Evolutionary conservation across 2,329 filamentous ascomycete species (phyloP).

Genomic region (Plectosphaerella cucumerina): DNA sequence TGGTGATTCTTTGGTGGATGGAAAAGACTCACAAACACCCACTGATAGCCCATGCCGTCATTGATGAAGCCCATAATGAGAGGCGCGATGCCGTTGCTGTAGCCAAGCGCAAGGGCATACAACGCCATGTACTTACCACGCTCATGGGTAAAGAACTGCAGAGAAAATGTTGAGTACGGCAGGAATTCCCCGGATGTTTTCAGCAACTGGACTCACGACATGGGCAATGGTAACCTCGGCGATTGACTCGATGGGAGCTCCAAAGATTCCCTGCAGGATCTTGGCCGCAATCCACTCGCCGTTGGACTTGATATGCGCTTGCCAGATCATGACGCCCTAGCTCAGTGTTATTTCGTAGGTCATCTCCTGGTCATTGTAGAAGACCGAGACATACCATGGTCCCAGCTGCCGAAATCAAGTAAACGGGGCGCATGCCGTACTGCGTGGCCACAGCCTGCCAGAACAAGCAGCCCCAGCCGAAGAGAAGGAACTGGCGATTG

Average conservation of each 20-base stretch:
- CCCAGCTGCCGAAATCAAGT: constrained; percentile 17
- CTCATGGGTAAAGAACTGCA: constrained; percentile 31
- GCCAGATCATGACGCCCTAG: constrained; percentile 23
- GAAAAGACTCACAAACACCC: constrained; percentile 26
- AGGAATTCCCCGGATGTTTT: too few relatives aligned
- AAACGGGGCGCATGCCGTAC: constrained; percentile 24
- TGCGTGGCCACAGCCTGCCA: constrained; percentile 26
- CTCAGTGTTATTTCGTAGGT: constrained; percentile 30
- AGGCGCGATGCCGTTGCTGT: constrained; percentile 38
- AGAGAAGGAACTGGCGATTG: neutral
- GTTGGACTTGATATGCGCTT: constrained; percentile 30
- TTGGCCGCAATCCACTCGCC: constrained; percentile 41
- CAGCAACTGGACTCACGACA: constrained; percentile 20
- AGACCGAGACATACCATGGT: neutral
- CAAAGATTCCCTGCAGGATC: constrained; percentile 38
- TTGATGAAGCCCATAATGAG: constrained; percentile 39
- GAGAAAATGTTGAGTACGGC: too few relatives aligned
- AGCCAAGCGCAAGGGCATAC: constrained; percentile 32
- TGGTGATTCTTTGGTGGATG: neutral
- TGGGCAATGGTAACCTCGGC: constrained; percentile 41
- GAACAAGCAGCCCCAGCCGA: constrained; percentile 26
- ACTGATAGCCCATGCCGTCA: constrained; percentile 31
- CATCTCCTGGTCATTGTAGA: constrained; percentile 27
- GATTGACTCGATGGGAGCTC: constrained; percentile 40
- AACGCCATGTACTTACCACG: constrained; percentile 35